Evolutionary conservation across 805 yeast genomes (phyloP), one percentile per base, ranked within the genome.

Genomic region (Saccharomyces kudriavzevii): DNA sequence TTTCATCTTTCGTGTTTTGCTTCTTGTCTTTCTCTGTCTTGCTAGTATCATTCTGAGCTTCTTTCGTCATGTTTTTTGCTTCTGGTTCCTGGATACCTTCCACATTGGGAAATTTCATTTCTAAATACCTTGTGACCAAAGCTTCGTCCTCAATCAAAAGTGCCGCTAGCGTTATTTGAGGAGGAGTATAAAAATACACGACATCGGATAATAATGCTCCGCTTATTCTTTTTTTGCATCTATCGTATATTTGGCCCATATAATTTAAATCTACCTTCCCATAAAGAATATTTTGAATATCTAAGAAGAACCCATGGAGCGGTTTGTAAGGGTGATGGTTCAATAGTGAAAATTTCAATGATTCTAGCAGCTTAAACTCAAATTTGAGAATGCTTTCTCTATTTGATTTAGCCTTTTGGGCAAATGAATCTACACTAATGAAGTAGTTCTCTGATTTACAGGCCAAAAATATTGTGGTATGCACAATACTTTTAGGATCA

Each of bases 381-480:
- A 89, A 75, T 56, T 84, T 85, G 52, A 92, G 70, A 30, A 94
- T 83, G 40, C 84, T 81, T 25, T 77, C 79, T 17, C 86, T 83
- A 40, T 82, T 80, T 0, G 87, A 80, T 52, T 85, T 84, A 22
- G 92, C 78, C 48, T 85, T 79, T 48, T 80, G 78, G 52, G 88
- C 83, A 66, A 92, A 91, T 10, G 87, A 79, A 46, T 86, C 85
- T 55, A 92, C 87, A 27, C 96, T 81, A 29, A 94, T 85, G 70
- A 91, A 92, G 67, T 82, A 85, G 70, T 94, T 92, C 64, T 94
- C 99, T 17, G 91, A 81, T 70, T 94, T 94, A 46, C 97, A 91
- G 5, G 97, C 96, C 31, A 94, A 73, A 67, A 90, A 94, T 11
- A 94, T 78, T 57, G 96, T 85, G 1, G 95, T 85, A 52, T 82